Evolutionary conservation across 768 basidiomycete species (phyloP).

Genomic region (Boletus speciosus): DNA sequence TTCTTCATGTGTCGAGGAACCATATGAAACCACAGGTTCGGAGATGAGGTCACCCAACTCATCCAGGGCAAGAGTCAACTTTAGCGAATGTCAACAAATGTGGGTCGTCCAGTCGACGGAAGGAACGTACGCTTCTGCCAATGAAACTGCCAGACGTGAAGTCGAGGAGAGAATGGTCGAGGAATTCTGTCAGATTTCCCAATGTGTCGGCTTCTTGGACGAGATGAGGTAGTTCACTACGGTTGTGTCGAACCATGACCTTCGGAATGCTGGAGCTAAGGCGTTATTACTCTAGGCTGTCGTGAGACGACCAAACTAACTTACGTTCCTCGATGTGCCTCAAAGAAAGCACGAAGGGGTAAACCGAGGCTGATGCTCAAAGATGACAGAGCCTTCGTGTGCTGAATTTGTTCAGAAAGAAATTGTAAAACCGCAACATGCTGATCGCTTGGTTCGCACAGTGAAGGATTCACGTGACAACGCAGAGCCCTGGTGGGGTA

Average conservation of each 20-base stretch:
- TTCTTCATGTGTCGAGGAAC: background rate
- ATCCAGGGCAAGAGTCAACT: constrained; percentile 30
- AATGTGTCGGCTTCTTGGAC: constrained; percentile 4
- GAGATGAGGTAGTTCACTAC: background rate
- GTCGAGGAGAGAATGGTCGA: constrained; percentile 22
- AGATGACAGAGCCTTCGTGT: constrained; percentile 26
- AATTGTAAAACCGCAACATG: constrained; percentile 24
- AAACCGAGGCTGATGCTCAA: constrained; percentile 18
- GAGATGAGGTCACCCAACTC: constrained; percentile 24
- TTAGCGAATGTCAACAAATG: background rate
- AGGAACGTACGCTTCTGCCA: constrained; percentile 26
- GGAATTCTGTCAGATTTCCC: constrained; percentile 20
- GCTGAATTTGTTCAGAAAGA: constrained; percentile 26
- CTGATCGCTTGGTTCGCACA: constrained; percentile 13
- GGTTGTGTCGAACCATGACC: background rate
- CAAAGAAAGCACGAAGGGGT: constrained; percentile 21
- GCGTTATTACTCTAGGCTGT: background rate
- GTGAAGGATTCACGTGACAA: constrained; percentile 1
- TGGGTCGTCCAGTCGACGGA: background rate
- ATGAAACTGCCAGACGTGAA: constrained; percentile 26
- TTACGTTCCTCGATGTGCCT: constrained; percentile 20
- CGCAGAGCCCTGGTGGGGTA: constrained; percentile 1
- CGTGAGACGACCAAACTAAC: background rate
- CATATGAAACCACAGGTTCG: background rate
- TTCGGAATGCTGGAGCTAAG: constrained; percentile 7